These are phyloP conservation scores for Yamadazyma sp. DNA, from an alignment of 805 yeast genomes.

Conservation along the genomic window DNA sequence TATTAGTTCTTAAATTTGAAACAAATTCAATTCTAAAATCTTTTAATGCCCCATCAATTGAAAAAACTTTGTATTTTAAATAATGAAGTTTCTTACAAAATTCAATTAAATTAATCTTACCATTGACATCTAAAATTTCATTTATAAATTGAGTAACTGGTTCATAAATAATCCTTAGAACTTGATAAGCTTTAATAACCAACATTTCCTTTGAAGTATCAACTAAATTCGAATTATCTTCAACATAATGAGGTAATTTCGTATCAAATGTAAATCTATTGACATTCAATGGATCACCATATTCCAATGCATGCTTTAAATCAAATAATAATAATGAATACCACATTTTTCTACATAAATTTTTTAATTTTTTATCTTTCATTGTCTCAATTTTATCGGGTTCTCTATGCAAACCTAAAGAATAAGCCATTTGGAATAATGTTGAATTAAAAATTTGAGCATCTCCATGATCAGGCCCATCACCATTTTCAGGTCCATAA, in stretches of 20 bases:
- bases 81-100: conserved; percentile 7
- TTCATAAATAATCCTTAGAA: conserved; percentile 25
- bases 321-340: conserved; percentile 26
- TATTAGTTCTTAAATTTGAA: background rate
- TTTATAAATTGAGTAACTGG: conserved; percentile 12
- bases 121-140: conserved; percentile 10
- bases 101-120: conserved; percentile 15
- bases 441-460: conserved; percentile 54
- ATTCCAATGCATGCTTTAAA: conserved; percentile 21
- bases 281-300: conserved; percentile 34
- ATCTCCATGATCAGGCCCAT: conserved; percentile 56
- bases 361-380: conserved; percentile 15
- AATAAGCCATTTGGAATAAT: conserved; percentile 62
- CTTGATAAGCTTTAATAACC: conserved; percentile 27
- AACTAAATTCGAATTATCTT: conserved; percentile 33
- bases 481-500: conserved; percentile 54
- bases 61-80: conserved; percentile 7
- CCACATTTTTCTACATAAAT: conserved; percentile 39
- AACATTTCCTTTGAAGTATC: conserved; percentile 36
- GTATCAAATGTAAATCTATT: conserved; percentile 29
- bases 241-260: conserved; percentile 22
- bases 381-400: conserved; percentile 31
- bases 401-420: conserved; percentile 67
- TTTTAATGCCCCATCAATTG: conserved; percentile 1
- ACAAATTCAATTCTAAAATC: conserved; percentile 1